A percentile compares a stretch with the other conserved stretches of the same genome.
Evolutionary conservation across 768 basidiomycete species (phyloP).

Genomic region (Suillus variegatus): DNA sequence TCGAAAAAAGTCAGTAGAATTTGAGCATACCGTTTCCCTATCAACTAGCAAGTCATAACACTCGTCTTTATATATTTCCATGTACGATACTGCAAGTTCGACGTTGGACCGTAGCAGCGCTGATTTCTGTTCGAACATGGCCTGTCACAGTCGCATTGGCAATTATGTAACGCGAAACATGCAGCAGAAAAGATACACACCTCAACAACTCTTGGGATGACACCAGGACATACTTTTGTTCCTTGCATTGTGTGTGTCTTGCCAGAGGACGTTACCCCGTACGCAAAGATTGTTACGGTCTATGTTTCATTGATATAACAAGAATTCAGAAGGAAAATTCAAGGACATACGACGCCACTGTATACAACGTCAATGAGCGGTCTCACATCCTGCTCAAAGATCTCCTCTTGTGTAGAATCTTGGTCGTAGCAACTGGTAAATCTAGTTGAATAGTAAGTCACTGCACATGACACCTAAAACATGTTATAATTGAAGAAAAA

Average conservation of each 20-base stretch:
- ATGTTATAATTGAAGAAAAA: constrained; percentile 6
- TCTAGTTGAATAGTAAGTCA: constrained; percentile 35
- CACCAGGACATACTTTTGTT: constrained; percentile 67
- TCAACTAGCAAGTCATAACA: constrained; percentile 83
- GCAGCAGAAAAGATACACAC: constrained; percentile 38
- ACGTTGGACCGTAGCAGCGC: constrained; percentile 42
- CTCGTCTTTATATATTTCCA: constrained; percentile 93
- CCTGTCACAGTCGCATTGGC: constrained; percentile 34
- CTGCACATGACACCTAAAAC: background rate
- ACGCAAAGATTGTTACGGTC: constrained; percentile 88
- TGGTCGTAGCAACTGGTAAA: constrained; percentile 79
- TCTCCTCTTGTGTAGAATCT: constrained; percentile 69
- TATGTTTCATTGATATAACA: constrained; percentile 25
- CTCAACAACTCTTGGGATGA: constrained; percentile 81
- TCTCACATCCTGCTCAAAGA: constrained; percentile 73
- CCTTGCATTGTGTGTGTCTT: constrained; percentile 97
- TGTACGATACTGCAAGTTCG: constrained; percentile 65
- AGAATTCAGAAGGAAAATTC: background rate
- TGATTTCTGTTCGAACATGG: constrained; percentile 55
- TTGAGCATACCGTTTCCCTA: constrained; percentile 58
- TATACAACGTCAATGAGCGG: constrained; percentile 81
- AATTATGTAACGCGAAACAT: background rate
- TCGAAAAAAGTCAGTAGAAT: background rate
- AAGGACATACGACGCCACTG: constrained; percentile 63
- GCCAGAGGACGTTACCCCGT: constrained; percentile 89